Evolutionary conservation across 148 eudicot species (phyloP).

Genomic region (Euryodendron excelsum): DNA sequence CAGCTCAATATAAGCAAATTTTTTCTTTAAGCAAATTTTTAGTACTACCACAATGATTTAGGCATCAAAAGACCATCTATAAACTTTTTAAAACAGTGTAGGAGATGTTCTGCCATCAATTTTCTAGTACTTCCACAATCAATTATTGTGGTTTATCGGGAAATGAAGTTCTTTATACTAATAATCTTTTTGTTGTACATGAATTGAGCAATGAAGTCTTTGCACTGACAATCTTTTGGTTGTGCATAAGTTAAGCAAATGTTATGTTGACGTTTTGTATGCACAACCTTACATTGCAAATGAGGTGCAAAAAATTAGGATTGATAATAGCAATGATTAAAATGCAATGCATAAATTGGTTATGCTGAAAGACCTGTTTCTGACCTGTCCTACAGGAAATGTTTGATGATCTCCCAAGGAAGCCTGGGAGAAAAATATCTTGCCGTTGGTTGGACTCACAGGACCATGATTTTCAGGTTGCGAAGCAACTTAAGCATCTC

Average conservation of each 20-base stretch:
- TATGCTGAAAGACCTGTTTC: background rate
- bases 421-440: constrained; percentile 53
- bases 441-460: constrained; percentile 58
- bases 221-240: too few species aligned
- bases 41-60: background rate
- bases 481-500: constrained; percentile 49
- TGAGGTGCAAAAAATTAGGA: background rate
- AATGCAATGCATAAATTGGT: background rate
- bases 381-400: constrained; percentile 28
- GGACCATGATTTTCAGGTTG: constrained; percentile 64
- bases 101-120: background rate
- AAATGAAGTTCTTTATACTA: background rate
- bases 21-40: background rate
- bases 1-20: too few species aligned
- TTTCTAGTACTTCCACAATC: background rate
- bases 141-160: too few species aligned
- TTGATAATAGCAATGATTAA: background rate
- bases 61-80: background rate
- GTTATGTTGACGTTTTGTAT: background rate
- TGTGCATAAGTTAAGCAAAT: too few species aligned
- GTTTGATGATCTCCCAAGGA: constrained; percentile 73
- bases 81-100: background rate
- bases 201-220: too few species aligned
- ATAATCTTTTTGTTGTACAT: background rate
- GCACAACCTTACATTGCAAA: background rate